Evolutionary conservation across 257 asterid genomes (phyloP).

Genomic region (Solanum clarkiae): DNA sequence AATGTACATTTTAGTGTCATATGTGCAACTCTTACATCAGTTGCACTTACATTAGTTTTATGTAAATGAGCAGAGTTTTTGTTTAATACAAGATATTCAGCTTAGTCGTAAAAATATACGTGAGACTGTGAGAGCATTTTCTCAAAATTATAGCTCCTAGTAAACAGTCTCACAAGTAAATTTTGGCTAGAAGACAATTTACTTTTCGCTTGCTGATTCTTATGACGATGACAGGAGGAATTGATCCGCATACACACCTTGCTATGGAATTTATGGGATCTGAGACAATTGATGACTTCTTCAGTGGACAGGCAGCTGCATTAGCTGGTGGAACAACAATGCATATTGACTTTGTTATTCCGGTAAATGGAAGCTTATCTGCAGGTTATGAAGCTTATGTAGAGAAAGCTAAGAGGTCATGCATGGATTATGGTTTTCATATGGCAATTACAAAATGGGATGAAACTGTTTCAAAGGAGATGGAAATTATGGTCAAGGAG

Average conservation of each 20-base stretch:
- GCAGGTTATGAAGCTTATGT: constrained; percentile 69
- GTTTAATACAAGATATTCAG: background rate
- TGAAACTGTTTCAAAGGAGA: constrained; percentile 65
- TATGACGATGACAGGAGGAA: constrained; percentile 58
- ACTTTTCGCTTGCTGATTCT: background rate
- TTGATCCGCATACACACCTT: constrained; percentile 98
- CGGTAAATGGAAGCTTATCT: constrained; percentile 76
- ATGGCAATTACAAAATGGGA: constrained; percentile 99
- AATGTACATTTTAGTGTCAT: background rate
- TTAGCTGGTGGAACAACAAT: constrained; percentile 98
- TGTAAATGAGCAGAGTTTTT: background rate
- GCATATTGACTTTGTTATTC: constrained; percentile 95
- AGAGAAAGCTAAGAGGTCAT: constrained; percentile 65
- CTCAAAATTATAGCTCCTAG: background rate
- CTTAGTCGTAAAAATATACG: background rate
- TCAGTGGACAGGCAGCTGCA: constrained; percentile 96
- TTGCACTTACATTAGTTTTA: background rate
- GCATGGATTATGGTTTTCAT: constrained; percentile 98
- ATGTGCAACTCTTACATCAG: background rate
- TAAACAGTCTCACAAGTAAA: background rate
- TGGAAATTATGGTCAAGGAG: constrained; percentile 93
- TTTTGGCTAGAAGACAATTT: background rate
- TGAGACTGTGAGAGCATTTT: background rate
- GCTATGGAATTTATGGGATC: constrained; percentile 96
- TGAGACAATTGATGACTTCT: constrained; percentile 73